These are phyloP conservation scores for Zymoseptoria crescenta DNA, from an alignment of 2,329 filamentous ascomycete species.

Conservation along the genomic window DNA sequence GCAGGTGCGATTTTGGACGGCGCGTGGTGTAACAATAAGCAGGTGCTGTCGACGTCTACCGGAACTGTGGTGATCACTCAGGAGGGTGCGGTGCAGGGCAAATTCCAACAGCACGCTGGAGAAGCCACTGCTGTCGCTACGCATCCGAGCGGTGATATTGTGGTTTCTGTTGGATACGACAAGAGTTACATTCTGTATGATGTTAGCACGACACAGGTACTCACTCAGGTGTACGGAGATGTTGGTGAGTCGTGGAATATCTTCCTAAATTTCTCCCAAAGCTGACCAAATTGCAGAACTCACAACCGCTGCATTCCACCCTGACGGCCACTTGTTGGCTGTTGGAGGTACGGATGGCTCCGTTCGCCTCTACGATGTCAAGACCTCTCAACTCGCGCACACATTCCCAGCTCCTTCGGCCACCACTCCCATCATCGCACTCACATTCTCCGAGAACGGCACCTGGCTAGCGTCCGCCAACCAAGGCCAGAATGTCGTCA, in stretches of 20 bases:
- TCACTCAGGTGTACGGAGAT: conserved; percentile 73
- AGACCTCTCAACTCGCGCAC: conserved; percentile 67
- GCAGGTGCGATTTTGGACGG: conserved; percentile 60
- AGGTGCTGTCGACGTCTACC: conserved; percentile 65
- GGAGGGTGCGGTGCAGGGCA: conserved; percentile 58
- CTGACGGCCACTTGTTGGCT: conserved; percentile 89
- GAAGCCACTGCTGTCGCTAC: conserved; percentile 67
- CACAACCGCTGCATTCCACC: conserved; percentile 78
- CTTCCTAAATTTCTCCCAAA: background rate
- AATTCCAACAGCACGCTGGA: conserved; percentile 75
- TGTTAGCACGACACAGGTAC: conserved; percentile 55
- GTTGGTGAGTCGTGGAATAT: conserved; percentile 52
- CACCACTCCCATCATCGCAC: conserved; percentile 58
- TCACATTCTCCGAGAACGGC: conserved; percentile 92
- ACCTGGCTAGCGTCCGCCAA: conserved; percentile 86
- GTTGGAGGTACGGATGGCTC: conserved; percentile 71
- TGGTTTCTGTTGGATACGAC: conserved; percentile 82
- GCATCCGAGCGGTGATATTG: conserved; percentile 73
- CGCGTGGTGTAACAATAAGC: conserved; percentile 58
- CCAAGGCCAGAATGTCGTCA: conserved; percentile 68
- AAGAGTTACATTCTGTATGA: conserved; percentile 93
- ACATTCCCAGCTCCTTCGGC: conserved; percentile 51
- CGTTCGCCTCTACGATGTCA: conserved; percentile 84
- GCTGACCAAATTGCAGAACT: conserved; percentile 49
- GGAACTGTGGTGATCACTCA: conserved; percentile 76